Conservation (phyloP, 345 rosid genomes). For the Dipteronia sinensis region DNA sequence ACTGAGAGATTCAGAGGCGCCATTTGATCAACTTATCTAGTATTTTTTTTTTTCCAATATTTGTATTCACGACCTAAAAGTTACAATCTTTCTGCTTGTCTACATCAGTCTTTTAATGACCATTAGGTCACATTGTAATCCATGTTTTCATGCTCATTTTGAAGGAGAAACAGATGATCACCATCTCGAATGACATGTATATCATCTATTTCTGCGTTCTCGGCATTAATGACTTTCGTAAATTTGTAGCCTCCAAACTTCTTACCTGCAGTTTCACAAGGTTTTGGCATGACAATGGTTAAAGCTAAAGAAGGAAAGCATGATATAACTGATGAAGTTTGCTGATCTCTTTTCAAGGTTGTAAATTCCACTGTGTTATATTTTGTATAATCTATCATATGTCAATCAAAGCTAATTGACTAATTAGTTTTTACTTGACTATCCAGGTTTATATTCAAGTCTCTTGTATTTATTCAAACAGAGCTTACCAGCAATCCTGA, state of each 20-base stretch:
- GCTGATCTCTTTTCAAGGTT: constrained; percentile 24
- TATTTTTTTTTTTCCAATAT: constrained; percentile 14
- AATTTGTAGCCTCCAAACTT: constrained; percentile 69
- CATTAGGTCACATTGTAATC: constrained; percentile 26
- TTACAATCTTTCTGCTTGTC: constrained; percentile 31
- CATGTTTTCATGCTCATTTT: constrained; percentile 36
- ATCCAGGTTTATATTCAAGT: constrained; percentile 34
- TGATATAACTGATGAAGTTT: constrained; percentile 3
- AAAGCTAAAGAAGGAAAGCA: constrained; percentile 24
- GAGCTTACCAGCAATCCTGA: constrained; percentile 78
- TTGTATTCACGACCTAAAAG: constrained; percentile 30
- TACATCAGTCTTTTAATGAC: constrained; percentile 9
- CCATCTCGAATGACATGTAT: constrained; percentile 82
- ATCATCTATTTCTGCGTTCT: constrained; percentile 84
- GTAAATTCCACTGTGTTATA: not conserved
- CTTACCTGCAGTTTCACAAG: constrained; percentile 72
- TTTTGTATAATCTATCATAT: not conserved
- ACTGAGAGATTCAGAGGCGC: constrained; percentile 12
- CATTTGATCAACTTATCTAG: constrained; percentile 23
- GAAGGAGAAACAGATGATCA: constrained; percentile 81
- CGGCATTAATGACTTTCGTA: constrained; percentile 53
- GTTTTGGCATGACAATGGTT: constrained; percentile 32
- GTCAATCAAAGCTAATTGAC: not conserved
- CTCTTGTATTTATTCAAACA: constrained; percentile 25
- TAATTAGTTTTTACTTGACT: constrained; percentile 9